Evolutionary conservation across 306 rosid genomes (phyloP), one percentile per base, ranked within the genome.

Genomic region (Gillenia trifoliata): DNA sequence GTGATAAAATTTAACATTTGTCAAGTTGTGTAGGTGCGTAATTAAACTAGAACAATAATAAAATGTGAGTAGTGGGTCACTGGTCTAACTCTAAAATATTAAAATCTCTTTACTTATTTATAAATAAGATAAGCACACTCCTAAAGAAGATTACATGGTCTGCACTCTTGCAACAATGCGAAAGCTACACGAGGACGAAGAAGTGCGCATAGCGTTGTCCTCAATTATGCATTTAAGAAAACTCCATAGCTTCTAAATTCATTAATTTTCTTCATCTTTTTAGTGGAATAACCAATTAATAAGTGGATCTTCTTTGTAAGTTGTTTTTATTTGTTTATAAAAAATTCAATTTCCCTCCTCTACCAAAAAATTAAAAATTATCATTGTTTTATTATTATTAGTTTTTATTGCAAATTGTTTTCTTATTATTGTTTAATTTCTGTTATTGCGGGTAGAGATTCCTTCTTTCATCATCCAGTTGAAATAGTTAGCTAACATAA

Each of bases 391-490:
- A n/a, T 59, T 74, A 78, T 55, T 61, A 74, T 79, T 69, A 26
- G 52, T 13, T 52, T 17, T 25, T 12, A 59, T 7, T 56, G 52
- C 28, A 59, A 11, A 23, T 25, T 59, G 33, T 11, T 59, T 12
- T 26, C 29, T 68, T 61, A 19, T 3, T n/a, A 72, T 33, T 70
- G 4, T 13, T 38, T 16, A 9, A n/a, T 1, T 62, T 1, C 16
- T 29, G 7, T 23, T 36, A 23, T 36, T 60, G 68, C 23, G 22
- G 78, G 83, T 79, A 78, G 80, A 75, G 83, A 80, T 82, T 69
- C 73, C 73, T 70, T 78, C 29, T 28, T 9, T 59, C 47, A 60
- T 49, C n/a, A 61, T 55, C 64, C n/a, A 50, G 47, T n/a, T 38
- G 2, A 6, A 22, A 30, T 31, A 28, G 23, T 17, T n/a, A 29